These are phyloP conservation scores for Ophiostoma novo-ulmi DNA, from an alignment of 2,329 filamentous ascomycete genomes.

Conservation along the genomic window DNA sequence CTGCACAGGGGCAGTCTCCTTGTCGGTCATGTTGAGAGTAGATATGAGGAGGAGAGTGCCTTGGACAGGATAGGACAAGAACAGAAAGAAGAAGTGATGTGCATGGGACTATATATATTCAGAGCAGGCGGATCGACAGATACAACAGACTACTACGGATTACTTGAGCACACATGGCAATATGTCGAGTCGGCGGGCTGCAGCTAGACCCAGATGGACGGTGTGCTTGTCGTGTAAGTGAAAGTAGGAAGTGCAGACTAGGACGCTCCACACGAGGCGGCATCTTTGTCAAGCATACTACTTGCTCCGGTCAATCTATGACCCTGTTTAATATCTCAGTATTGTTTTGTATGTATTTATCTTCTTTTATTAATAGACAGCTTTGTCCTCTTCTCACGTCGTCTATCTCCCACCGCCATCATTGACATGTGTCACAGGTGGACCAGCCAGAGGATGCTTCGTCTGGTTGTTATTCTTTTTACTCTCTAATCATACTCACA, in stretches of 20 bases:
- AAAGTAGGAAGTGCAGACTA: not conserved
- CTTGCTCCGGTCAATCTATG: not conserved
- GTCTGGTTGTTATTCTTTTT: not conserved
- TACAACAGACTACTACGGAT: not conserved
- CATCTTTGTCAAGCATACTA: constrained; percentile 5
- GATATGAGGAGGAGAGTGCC: not conserved
- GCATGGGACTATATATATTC: constrained; percentile 1
- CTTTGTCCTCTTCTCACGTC: not conserved
- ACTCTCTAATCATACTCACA: not conserved
- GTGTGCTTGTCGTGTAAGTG: constrained; percentile 6
- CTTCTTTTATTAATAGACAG: not conserved
- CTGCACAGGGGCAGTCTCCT: constrained; percentile 1
- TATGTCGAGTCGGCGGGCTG: not conserved
- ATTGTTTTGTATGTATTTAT: not conserved
- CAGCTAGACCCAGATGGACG: not conserved
- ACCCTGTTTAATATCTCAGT: not conserved
- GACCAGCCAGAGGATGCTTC: not conserved
- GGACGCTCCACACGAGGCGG: constrained; percentile 6
- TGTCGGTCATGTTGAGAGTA: not conserved
- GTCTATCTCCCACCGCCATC: not conserved
- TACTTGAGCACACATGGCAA: not conserved
- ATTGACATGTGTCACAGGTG: not conserved
- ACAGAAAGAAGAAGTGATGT: not conserved
- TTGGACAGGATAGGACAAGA: not conserved
- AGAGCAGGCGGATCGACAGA: not conserved